Base-by-base conservation (phyloP, 2,329 filamentous ascomycete species). In the Simplicillium sp. region DNA sequence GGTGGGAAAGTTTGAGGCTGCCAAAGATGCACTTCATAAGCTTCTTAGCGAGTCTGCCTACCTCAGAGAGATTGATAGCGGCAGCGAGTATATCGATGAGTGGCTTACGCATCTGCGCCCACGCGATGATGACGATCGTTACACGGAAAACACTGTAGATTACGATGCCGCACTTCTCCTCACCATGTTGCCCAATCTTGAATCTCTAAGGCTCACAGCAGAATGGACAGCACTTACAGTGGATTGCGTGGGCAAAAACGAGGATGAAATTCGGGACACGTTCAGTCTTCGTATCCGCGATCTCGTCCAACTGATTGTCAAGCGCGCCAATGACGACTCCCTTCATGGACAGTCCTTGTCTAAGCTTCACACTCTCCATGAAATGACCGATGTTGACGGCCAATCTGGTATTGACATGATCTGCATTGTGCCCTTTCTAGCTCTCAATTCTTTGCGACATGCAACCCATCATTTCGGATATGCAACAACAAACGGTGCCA, bases 401-500 rank as follows among this genome's bases (percentile, higher is more conserved):
- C 36, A 39, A 14, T 2, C 3, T 13, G 40, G 32, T 4, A 17
- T 11, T 3, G 5, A 17, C 13, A 16, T 43, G 25, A 34, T 36
- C 13, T 6, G 1, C 3, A 9, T 43, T 7, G 36, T 43, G 17
- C 41, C 41, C 13, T 43, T 43, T 13, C 7, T 43, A 17, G 18
- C 37, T 16, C 37, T 43, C 2, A 33, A 43, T 7, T 39, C 41
- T 3, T 9, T 43, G 17, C 37, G 18, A 7, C 25, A 37, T 20
- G 31, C 39, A 5, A 11, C 20, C 3, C 29, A 37, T 16, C 14
- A 39, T 7, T 32, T 18, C 33, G 37, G 28, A 14, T 12, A 5
- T 32, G n/a, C n/a, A n/a, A n/a, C n/a, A n/a, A n/a, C n/a, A n/a
- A n/a, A n/a, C n/a, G n/a, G n/a, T 20, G 14, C 13, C n/a, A 39